phyloP scores from a whole-genome alignment of 2,329 filamentous ascomycete genomes.

The Gyromitra esculenta region DNA sequence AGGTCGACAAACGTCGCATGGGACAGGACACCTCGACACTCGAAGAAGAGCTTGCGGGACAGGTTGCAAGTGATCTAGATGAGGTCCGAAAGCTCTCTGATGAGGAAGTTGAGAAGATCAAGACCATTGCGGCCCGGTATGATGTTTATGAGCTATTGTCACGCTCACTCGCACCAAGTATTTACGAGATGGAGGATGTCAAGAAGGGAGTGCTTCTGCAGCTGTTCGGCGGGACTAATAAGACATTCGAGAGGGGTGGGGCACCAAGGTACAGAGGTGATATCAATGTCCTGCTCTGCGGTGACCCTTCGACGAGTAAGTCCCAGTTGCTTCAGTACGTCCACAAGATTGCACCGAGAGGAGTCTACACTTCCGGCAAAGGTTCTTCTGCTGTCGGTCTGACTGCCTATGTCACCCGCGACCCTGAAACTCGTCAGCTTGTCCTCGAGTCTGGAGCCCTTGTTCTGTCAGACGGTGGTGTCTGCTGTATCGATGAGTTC shows the following conservation, averaged over 20 bases:
- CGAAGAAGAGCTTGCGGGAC: slow-evolving; percentile 80
- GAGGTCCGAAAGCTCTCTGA: slow-evolving; percentile 83
- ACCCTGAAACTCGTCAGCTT: slow-evolving; percentile 76
- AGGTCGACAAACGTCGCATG: slow-evolving; percentile 93
- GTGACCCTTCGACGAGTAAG: slow-evolving; percentile 95
- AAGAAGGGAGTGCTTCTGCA: slow-evolving; percentile 98
- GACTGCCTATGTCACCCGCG: slow-evolving; percentile 79
- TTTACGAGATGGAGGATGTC: slow-evolving; percentile 98
- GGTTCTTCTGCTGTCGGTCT: slow-evolving; percentile 79
- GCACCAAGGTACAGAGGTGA: slow-evolving; percentile 96
- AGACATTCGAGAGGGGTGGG: slow-evolving; percentile 94
- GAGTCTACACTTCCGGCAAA: slow-evolving; percentile 80
- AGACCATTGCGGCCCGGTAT: slow-evolving; percentile 76
- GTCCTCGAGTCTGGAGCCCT: slow-evolving; percentile 79
- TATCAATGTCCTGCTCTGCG: slow-evolving; percentile 95
- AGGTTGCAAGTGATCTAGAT: slow-evolving; percentile 76
- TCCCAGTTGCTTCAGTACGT: slow-evolving; percentile 94
- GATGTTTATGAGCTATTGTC: slow-evolving; percentile 95
- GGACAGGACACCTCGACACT: slow-evolving; percentile 90
- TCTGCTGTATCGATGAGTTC: slow-evolving; percentile 82
- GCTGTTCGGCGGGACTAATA: slow-evolving; percentile 97
- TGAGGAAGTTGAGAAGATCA: slow-evolving; percentile 91
- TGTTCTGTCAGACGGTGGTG: slow-evolving; percentile 77
- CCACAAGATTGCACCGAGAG: slow-evolving; percentile 94
- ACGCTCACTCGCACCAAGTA: slow-evolving; percentile 88